Evolutionary conservation across 2,329 filamentous ascomycete genomes (phyloP).

Genomic region (Ceratocystis colombiana): DNA sequence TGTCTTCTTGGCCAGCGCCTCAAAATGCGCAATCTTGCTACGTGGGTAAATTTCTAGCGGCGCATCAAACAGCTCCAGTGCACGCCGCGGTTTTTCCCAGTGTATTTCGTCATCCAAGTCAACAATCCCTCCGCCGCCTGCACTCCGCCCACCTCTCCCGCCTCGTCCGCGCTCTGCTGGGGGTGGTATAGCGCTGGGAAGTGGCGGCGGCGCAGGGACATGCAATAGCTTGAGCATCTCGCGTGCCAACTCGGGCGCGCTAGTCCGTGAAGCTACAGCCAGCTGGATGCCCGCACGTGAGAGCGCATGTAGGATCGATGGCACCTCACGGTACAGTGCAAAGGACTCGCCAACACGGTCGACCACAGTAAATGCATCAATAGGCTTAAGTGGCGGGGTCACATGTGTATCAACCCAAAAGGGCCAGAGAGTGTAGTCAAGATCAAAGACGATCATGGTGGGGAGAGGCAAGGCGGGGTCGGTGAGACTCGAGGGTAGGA

Average conservation of each 20-base stretch:
- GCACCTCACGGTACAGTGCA: slow-evolving; percentile 61
- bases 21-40: slow-evolving; percentile 78
- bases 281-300: slow-evolving; percentile 42
- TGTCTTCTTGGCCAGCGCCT: slow-evolving; percentile 58
- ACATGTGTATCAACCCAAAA: slow-evolving; percentile 97
- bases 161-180: slow-evolving; percentile 1
- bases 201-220: slow-evolving; percentile 36
- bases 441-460: slow-evolving; percentile 79
- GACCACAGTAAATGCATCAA: slow-evolving; percentile 36
- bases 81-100: slow-evolving; percentile 35
- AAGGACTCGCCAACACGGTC: slow-evolving; percentile 56
- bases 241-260: slow-evolving; percentile 65
- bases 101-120: slow-evolving; percentile 17
- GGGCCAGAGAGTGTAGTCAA: slow-evolving; percentile 98
- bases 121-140: slow-evolving; percentile 25
- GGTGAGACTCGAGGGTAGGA: slow-evolving; percentile 38
- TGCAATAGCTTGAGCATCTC: slow-evolving; percentile 71
- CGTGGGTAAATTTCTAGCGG: slow-evolving; percentile 59
- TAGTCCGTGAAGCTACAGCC: slow-evolving; percentile 70
- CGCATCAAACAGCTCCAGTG: slow-evolving; percentile 52
- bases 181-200: slow-evolving; percentile 25
- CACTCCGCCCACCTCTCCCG: slow-evolving; percentile 28
- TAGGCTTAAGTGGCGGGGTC: slow-evolving; percentile 53
- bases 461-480: slow-evolving; percentile 58
- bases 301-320: slow-evolving; percentile 54